Evolutionary conservation across 2,329 filamentous ascomycete genomes (phyloP), one percentile per base, ranked within the genome.

Genomic region (Neopestalotiopsis sp.): DNA sequence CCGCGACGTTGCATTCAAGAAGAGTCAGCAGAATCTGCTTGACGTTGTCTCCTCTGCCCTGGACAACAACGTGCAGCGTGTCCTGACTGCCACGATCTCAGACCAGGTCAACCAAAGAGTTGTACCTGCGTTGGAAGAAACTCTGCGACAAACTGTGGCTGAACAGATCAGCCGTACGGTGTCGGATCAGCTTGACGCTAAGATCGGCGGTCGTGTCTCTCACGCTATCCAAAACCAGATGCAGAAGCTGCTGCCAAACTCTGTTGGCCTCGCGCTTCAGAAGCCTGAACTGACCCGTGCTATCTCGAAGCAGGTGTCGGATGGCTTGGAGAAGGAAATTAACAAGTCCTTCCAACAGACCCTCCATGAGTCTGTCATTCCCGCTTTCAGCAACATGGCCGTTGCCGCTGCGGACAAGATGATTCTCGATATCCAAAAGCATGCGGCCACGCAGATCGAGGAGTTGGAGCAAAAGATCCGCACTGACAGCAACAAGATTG

Each of bases 81-180:
- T 93, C 28, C 86, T 98, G 49, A 86, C 90, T 70, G 90, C 90
- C 70, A 93, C 97, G 73, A 91, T 97, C 65, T 88, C 89, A 61
- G 87, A 90, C 62, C 92, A 92, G 78, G 93, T 97, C 72, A 88
- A 93, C 70, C 87, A 90, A 67, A 87, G 90, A 14, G 89, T 98
- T 59, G 84, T 97, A 66, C 95, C 96, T 12, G 86, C 90, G 40
- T 84, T 98, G 68, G 88, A 90, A 56, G 87, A 90, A 65, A 85
- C 91, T 57, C 90, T 93, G 14, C 86, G 89, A 59, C 88, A 89
- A 70, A 87, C 91, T 4, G 86, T 97, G 34, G 88, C 91, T 66
- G 91, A 92, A 70, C 90, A 93, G 76, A 42, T 93, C 14, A 86
- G 89, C 61, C 88, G 90, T 70, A 87, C 91, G 4, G 86, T 97